Evolutionary conservation across 2,329 filamentous ascomycete genomes (phyloP).

Genomic region (Epichloe hybrida): DNA sequence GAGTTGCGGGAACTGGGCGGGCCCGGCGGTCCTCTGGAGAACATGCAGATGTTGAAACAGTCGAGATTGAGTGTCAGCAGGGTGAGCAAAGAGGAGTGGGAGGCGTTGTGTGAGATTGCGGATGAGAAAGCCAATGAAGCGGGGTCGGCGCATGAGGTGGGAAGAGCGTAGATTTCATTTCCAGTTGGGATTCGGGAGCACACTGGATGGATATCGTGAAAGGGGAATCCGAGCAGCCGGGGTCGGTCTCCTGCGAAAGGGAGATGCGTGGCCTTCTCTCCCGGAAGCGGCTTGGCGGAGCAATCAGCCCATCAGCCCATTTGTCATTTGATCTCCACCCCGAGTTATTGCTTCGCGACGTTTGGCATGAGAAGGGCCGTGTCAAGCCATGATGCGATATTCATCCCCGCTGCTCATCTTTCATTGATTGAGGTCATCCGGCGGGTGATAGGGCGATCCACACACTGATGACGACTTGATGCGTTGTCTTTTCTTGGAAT

Average conservation of each 20-base stretch:
- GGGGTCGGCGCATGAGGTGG: constrained; percentile 23
- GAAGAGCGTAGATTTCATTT: neutral
- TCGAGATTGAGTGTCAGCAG: constrained; percentile 69
- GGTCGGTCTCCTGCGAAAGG: neutral
- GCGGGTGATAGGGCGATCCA: no score
- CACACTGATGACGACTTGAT: no score
- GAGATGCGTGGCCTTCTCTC: no score
- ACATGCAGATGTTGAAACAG: constrained; percentile 75
- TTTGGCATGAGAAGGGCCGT: no score
- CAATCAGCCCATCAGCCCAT: no score
- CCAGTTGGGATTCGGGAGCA: neutral
- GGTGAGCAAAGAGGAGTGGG: constrained; percentile 52
- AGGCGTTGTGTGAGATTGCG: constrained; percentile 42
- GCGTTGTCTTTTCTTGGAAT: no score
- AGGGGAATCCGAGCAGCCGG: neutral
- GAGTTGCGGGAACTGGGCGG: constrained; percentile 55
- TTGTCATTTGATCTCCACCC: no score
- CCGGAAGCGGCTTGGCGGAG: no score
- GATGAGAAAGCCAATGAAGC: constrained; percentile 27
- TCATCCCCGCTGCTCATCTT: no score
- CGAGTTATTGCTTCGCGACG: no score
- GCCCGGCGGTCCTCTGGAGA: constrained; percentile 43
- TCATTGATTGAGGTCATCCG: no score
- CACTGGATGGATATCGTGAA: neutral
- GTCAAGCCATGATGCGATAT: no score